A percentile compares a stretch with the other conserved stretches of the same genome.
Conservation (phyloP, 768 basidiomycete species). For the Boletellus ananas region DNA sequence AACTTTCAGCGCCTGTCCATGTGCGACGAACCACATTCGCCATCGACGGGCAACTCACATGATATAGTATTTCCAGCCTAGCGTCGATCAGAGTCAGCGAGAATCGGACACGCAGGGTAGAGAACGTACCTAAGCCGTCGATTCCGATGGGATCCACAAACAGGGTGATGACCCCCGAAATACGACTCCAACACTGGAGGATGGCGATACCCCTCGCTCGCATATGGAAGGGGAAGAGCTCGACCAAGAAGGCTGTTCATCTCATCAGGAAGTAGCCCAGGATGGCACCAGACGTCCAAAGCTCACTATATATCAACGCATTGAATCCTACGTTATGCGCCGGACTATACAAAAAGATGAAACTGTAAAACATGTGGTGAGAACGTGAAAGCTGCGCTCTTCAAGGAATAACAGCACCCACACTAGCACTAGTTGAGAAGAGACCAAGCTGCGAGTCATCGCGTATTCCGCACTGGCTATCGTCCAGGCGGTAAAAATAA, state of each 20-base stretch:
- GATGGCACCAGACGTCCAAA: background rate
- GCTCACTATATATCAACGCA: slow-evolving; percentile 6
- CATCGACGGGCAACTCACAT: background rate
- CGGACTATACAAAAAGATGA: slow-evolving; percentile 7
- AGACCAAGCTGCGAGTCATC: slow-evolving; percentile 1
- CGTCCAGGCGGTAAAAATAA: slow-evolving; percentile 17
- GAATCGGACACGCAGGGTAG: too few relatives aligned
- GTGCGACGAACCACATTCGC: too few relatives aligned
- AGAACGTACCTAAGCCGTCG: background rate
- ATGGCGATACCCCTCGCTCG: slow-evolving; percentile 58
- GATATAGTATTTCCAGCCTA: slow-evolving; percentile 18
- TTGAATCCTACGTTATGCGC: slow-evolving; percentile 6
- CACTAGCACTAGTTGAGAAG: slow-evolving; percentile 8
- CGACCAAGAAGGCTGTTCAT: slow-evolving; percentile 52
- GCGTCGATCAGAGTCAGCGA: background rate
- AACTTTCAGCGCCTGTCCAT: background rate
- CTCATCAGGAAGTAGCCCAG: too few relatives aligned
- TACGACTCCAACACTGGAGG: slow-evolving; percentile 57
- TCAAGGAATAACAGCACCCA: background rate
- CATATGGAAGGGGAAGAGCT: slow-evolving; percentile 59
- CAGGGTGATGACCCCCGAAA: slow-evolving; percentile 8
- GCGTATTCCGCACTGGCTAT: slow-evolving; percentile 12
- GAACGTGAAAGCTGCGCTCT: background rate
- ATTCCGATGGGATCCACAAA: slow-evolving; percentile 8
- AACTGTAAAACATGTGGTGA: background rate